Evolutionary conservation across 805 yeast genomes (phyloP), one percentile per base, ranked within the genome.

Genomic region (Wickerhamiella australiensis): DNA sequence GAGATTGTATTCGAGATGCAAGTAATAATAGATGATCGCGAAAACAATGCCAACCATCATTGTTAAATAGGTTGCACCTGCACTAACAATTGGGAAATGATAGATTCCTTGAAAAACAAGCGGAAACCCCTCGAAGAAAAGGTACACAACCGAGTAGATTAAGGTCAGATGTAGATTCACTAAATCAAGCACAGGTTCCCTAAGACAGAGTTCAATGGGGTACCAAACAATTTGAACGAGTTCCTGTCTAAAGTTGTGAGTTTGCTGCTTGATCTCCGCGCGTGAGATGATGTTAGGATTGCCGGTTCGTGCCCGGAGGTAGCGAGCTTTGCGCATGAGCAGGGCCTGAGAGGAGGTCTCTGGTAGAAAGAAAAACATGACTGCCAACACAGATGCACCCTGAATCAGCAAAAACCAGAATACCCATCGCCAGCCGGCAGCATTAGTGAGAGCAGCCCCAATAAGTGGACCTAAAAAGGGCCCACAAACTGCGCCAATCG

Each of bases 41-140:
- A 71, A 21, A 3, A 60, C 29, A 12, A 15, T 11, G 26, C 84
- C 83, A 29, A 74, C 65, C 45, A 69, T 57, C 35, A 73, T 61
- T 13, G 76, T 68, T 35, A 75, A 42, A 61, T 68, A 79, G 0
- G 79, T 62, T 2, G 68, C 61, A 15, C 81, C 79, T 26, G 62
- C 53, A 47, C 73, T 75, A 27, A 76, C 67, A 21, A 68, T 57
- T 3, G 75, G 69, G 61, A 79, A 79, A 27, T 67, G 58, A 54
- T 75, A 68, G 20, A 67, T 57, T 2, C 68, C 73, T 7, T 53
- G 49, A 53, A 72, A 79, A 2, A 75, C 77, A 36, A 78, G 65
- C 7, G 85, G 84, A 63, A 76, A 76, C 4, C 77, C 78, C 61
- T 79, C 83, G 56, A 78, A 76, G 68, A 75, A 78, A 15, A 77